Conservation (phyloP, 805 yeast species). For the Candida chauliodis region DNA sequence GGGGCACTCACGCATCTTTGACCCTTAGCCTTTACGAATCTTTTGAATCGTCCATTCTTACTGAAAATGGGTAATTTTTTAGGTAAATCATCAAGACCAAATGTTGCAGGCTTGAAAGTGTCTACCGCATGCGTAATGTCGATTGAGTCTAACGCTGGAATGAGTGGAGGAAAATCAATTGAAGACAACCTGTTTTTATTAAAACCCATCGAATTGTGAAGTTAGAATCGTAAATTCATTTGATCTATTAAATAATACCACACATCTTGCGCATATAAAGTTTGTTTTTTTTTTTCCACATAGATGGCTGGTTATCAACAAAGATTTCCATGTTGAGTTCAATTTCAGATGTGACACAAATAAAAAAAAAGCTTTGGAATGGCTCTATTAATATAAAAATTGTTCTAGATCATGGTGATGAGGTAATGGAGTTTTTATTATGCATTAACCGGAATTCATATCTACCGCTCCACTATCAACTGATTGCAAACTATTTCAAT, state of each 20-base stretch:
- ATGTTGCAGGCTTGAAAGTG: constrained; percentile 24
- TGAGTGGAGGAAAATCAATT: constrained; percentile 21
- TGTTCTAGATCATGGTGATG: constrained; percentile 20
- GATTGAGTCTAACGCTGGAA: constrained; percentile 20
- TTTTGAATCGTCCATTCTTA: constrained; percentile 19
- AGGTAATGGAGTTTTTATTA: constrained; percentile 17
- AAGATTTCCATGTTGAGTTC: not conserved
- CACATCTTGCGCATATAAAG: not conserved
- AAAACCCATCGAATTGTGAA: too few species aligned
- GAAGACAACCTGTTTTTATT: constrained; percentile 20
- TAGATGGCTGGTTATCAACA: not conserved
- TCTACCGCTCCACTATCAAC: constrained; percentile 41
- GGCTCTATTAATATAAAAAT: constrained; percentile 49
- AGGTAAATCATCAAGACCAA: constrained; percentile 27
- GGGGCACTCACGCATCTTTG: constrained; percentile 7
- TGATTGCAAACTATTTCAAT: constrained; percentile 37
- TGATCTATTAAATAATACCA: not conserved
- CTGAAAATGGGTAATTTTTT: constrained; percentile 19
- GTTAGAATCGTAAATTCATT: too few species aligned
- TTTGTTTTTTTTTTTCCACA: not conserved
- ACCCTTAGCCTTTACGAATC: constrained; percentile 11
- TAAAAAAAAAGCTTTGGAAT: constrained; percentile 47
- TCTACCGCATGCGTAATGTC: constrained; percentile 28
- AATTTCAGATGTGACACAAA: constrained; percentile 11
- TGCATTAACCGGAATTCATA: constrained; percentile 46